phyloP scores from a whole-genome alignment of 345 rosid genomes.

The Euclidium syriacum region DNA sequence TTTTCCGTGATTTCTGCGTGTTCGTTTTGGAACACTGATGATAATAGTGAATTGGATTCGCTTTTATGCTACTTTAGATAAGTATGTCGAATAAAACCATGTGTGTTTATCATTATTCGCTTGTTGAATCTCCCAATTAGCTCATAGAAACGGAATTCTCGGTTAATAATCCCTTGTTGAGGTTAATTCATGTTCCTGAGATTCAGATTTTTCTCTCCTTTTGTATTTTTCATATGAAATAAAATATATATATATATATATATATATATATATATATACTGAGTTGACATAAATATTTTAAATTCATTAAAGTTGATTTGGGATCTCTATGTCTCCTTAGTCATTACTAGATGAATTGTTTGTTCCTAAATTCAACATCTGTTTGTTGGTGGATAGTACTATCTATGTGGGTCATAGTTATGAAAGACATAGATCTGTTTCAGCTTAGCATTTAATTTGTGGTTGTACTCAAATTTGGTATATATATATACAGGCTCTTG shows the following conservation, averaged over 20 bases:
- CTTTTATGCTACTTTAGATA: neutral
- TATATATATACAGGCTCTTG: neutral
- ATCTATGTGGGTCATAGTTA: too few species aligned
- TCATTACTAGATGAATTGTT: neutral
- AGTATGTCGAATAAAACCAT: neutral
- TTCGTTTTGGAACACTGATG: conserved; percentile 7
- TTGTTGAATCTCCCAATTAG: neutral
- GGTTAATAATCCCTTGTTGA: neutral
- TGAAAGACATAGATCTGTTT: neutral
- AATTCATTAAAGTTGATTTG: neutral
- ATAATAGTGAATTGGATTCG: neutral
- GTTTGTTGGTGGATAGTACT: neutral
- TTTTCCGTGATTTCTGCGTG: neutral
- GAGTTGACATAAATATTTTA: neutral
- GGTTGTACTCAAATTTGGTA: neutral
- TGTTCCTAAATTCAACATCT: neutral
- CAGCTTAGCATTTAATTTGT: neutral
- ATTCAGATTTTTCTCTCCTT: neutral
- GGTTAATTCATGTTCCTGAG: neutral
- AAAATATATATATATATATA: neutral
- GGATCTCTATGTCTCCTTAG: neutral
- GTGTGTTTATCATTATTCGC: neutral
- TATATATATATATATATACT: too few species aligned
- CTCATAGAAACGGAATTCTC: neutral
- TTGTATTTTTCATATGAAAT: neutral